Evolutionary conservation across 805 yeast species (phyloP).

Genomic region (Saccharomycopsis capsularis): DNA sequence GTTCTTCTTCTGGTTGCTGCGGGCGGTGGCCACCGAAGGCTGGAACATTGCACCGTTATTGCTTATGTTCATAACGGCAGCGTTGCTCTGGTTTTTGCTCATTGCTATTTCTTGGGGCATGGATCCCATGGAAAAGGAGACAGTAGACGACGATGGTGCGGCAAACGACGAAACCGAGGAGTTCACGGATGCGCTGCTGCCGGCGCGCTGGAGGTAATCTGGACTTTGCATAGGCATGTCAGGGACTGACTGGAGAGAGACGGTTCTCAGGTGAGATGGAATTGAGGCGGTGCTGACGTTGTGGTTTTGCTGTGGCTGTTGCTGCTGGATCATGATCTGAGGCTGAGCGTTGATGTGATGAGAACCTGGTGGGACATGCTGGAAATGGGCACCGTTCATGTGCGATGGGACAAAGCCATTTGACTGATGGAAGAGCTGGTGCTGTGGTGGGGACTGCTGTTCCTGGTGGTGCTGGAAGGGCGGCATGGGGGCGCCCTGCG

Average conservation of each 20-base stretch:
- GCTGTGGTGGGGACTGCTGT: slow-evolving; percentile 5
- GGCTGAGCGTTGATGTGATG: no score
- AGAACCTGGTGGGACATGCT: no score
- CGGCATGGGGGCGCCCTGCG: no score
- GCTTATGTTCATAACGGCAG: neutral
- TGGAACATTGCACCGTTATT: no score
- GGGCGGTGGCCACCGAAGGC: neutral
- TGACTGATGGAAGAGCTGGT: neutral
- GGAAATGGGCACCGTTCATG: neutral
- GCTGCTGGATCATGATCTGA: neutral
- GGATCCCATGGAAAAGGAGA: no score
- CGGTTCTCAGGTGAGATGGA: neutral
- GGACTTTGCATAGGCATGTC: neutral
- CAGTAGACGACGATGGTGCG: no score
- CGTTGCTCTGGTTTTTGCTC: no score
- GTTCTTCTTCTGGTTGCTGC: slow-evolving; percentile 3
- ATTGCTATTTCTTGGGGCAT: no score
- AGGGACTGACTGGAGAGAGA: neutral
- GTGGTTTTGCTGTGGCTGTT: neutral
- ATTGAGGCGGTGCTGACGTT: neutral
- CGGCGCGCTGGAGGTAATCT: no score
- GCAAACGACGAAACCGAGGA: no score
- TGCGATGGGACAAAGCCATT: neutral
- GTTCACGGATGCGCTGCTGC: no score
- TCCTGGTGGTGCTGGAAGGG: neutral